Evolutionary conservation across 495 filamentous ascomycete genomes (phyloP).

Genomic region (Choiromyces venosus): DNA sequence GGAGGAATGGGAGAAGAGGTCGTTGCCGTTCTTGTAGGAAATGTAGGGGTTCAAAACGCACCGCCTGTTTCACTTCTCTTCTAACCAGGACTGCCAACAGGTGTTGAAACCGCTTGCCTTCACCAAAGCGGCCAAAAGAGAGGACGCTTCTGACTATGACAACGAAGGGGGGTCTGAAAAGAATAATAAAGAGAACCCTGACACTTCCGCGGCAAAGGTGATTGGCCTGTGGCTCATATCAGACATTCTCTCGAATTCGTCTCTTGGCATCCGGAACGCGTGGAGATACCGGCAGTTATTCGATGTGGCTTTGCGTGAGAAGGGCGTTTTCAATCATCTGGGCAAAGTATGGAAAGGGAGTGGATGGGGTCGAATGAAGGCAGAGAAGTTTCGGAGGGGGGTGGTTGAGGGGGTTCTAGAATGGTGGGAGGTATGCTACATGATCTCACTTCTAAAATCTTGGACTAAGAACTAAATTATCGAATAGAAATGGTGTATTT

Average conservation of each 20-base stretch:
- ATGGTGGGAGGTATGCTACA: slow-evolving; percentile 65
- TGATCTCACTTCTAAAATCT: background rate
- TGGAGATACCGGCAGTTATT: slow-evolving; percentile 89
- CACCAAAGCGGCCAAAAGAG: slow-evolving; percentile 45
- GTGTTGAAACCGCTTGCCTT: slow-evolving; percentile 44
- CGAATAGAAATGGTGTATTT: slow-evolving; percentile 63
- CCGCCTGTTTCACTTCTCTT: background rate
- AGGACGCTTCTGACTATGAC: slow-evolving; percentile 37
- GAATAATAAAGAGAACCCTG: slow-evolving; percentile 47
- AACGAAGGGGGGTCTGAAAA: slow-evolving; percentile 35
- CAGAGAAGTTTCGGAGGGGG: slow-evolving; percentile 86
- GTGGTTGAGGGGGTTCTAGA: slow-evolving; percentile 62
- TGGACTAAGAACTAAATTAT: background rate
- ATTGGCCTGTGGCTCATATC: slow-evolving; percentile 81
- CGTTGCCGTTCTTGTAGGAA: slow-evolving; percentile 76
- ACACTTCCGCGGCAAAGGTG: slow-evolving; percentile 67
- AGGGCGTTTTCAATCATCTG: slow-evolving; percentile 72
- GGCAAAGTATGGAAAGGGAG: slow-evolving; percentile 70
- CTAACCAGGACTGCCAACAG: slow-evolving; percentile 51
- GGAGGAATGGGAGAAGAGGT: slow-evolving; percentile 77
- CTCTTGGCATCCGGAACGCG: slow-evolving; percentile 76
- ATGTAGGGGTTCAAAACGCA: slow-evolving; percentile 43
- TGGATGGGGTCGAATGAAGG: slow-evolving; percentile 74
- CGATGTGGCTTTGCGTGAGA: slow-evolving; percentile 63
- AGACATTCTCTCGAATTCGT: slow-evolving; percentile 80